Conservation (phyloP, 768 basidiomycete species). For the Boletus vinaceobasis region DNA sequence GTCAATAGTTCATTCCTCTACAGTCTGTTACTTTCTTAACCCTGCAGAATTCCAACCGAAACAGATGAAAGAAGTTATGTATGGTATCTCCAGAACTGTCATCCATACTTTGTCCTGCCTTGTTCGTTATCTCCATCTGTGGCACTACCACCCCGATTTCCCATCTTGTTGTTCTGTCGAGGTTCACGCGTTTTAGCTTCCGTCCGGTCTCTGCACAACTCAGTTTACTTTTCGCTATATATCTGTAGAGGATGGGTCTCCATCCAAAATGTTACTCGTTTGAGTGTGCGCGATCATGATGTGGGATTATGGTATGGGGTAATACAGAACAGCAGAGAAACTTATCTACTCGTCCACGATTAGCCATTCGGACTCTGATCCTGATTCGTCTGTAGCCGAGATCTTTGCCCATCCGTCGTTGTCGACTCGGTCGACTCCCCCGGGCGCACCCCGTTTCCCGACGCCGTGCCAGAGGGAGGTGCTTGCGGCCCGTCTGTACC, state of each 20-base stretch:
- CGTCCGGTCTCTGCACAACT: conserved; percentile 12
- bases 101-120: conserved; percentile 28
- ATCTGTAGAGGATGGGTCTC: conserved; percentile 31
- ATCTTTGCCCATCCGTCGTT: conserved; percentile 69
- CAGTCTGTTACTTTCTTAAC: conserved; percentile 23
- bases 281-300: conserved; percentile 8
- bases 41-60: conserved; percentile 31
- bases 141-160: conserved; percentile 12
- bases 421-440: conserved; percentile 35
- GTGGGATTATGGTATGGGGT: conserved; percentile 24
- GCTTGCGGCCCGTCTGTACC: conserved; percentile 36
- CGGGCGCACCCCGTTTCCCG: conserved; percentile 44
- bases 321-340: conserved; percentile 5
- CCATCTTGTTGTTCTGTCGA: conserved; percentile 26
- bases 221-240: conserved; percentile 23
- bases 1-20: conserved; percentile 15
- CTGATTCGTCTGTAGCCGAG: conserved; percentile 64
- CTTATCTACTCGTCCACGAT: conserved; percentile 54
- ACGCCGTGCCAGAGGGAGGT: conserved; percentile 37
- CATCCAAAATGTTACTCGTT: conserved; percentile 27
- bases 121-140: conserved; percentile 22
- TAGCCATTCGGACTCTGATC: conserved; percentile 92
- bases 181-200: conserved; percentile 25
- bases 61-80: conserved; percentile 33
- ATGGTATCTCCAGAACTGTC: conserved; percentile 32